These are phyloP conservation scores for Xerocomus amazonicus DNA, from an alignment of 1,284 basidiomycete species.

Conservation along the genomic window DNA sequence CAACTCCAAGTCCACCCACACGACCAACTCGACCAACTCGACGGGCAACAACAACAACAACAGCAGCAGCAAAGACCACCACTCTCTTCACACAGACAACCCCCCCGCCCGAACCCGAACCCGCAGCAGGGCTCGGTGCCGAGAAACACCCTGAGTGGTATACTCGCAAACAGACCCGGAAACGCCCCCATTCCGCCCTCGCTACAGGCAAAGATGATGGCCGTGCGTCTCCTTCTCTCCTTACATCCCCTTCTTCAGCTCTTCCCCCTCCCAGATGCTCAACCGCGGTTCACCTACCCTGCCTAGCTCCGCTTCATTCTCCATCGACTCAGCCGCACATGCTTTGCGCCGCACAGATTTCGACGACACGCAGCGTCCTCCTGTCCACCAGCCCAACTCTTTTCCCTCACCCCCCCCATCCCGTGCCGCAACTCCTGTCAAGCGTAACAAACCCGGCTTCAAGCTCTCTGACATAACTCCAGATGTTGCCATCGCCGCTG, in stretches of 20 bases:
- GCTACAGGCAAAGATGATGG: slow-evolving; percentile 91
- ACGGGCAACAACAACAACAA: slow-evolving; percentile 1
- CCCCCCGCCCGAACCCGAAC: slow-evolving; percentile 14
- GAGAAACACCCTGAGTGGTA: slow-evolving; percentile 38
- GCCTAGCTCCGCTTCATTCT: slow-evolving; percentile 18
- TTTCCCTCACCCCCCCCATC: slow-evolving; percentile 32
- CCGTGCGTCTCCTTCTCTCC: slow-evolving; percentile 45
- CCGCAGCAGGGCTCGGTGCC: slow-evolving; percentile 12
- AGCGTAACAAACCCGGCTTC: slow-evolving; percentile 56
- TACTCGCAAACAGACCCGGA: slow-evolving; percentile 38
- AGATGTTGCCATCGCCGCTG: slow-evolving; percentile 46
- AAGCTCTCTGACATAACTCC: slow-evolving; percentile 61
- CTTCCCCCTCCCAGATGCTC: slow-evolving; percentile 46
- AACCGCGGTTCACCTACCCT: slow-evolving; percentile 37
- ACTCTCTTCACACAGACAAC: slow-evolving; percentile 10
- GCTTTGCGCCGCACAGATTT: slow-evolving; percentile 40
- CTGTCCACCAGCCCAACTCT: slow-evolving; percentile 23
- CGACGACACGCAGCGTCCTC: slow-evolving; percentile 25
- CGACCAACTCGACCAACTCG: too few relatives aligned
- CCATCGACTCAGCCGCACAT: slow-evolving; percentile 40
- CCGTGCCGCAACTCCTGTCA: slow-evolving; percentile 43
- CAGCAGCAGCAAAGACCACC: not conserved
- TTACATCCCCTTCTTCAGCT: not conserved
- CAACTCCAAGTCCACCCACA: not conserved
- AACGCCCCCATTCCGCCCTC: slow-evolving; percentile 80